phyloP scores from a whole-genome alignment of 2,329 filamentous ascomycete species.

The Hypoxylon sp. region DNA sequence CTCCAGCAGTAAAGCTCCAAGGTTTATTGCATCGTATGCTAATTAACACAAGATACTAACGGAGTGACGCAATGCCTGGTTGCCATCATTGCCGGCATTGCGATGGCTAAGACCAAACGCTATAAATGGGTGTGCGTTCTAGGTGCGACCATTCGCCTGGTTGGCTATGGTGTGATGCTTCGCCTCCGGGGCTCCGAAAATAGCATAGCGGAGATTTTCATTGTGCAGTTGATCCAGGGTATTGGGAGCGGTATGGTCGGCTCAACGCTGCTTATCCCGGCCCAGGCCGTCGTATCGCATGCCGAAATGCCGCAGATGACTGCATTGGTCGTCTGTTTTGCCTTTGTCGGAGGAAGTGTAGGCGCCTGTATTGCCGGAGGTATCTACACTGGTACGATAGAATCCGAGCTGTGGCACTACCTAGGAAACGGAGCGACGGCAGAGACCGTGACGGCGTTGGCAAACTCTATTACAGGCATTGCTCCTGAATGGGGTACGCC shows the following conservation, averaged over 20 bases:
- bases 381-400: conserved; percentile 65
- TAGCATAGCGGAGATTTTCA: conserved; percentile 62
- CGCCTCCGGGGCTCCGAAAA: conserved; percentile 62
- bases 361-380: conserved; percentile 62
- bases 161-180: conserved; percentile 67
- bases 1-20: neutral
- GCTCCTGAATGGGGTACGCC: conserved; percentile 59
- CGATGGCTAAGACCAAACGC: conserved; percentile 60
- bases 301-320: conserved; percentile 64
- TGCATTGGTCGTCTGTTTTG: conserved; percentile 60
- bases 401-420: conserved; percentile 55
- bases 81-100: conserved; percentile 58
- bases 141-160: conserved; percentile 59
- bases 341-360: conserved; percentile 59
- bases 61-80: conserved; percentile 61
- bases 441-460: conserved; percentile 57
- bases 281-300: conserved; percentile 63
- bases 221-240: conserved; percentile 65
- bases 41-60: conserved; percentile 47
- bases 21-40: conserved; percentile 7
- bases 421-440: conserved; percentile 55
- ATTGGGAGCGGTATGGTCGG: conserved; percentile 63
- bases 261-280: conserved; percentile 60
- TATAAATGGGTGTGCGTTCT: conserved; percentile 64
- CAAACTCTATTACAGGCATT: conserved; percentile 62